Base-by-base conservation (phyloP, 139 green algal genomes). In the Chlorella sp. region DNA sequence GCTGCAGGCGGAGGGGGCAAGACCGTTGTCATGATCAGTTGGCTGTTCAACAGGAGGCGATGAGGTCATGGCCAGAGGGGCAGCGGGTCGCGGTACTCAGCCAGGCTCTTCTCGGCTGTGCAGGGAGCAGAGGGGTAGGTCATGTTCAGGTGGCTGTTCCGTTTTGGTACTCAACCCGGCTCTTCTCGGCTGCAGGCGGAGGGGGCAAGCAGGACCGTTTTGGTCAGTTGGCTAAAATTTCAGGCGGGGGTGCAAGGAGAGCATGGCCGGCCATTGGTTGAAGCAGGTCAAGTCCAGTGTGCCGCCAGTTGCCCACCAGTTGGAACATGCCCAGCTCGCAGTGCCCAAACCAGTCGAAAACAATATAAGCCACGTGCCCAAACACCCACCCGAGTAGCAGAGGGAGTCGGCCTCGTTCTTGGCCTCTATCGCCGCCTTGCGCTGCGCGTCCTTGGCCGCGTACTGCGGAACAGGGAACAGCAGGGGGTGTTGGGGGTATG, bases 361-460 rank as follows among this genome's bases (percentile, higher is more conserved):
- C n/a, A 20, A 65, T 24, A 20, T 24, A 65, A 24, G 62, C 34
- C 3, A n/a, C 8, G 62, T 16, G 13, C 0, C 22, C 16, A 28
- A 40, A 17, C 75, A 64, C 83, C 87, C 88, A 60, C 89, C 74
- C 51, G 89, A 94, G 92, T 98, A 98, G 46, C 96, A 93, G 24
- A 95, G 82, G 8, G 95, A 94, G 90, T 99, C 97, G 3, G 95
- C 97, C 87, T 98, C 94, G 83, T 99, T 99, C 60, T 88, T 70
- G 32, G 92, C 94, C 87, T 99, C 97, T 58, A 99, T 98, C 58
- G 97, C 76, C 56, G 94, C 95, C 93, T 99, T 99, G 74, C 96
- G 90, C 89, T 95, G 85, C 36, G 40, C 58, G 44, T 82, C 75
- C 68, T 81, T 80, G n/a, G 64, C 44, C 1, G 78, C 85, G 36